Conservation (phyloP, 2,329 filamentous ascomycete species). For the Rhynchosporium secalis region DNA sequence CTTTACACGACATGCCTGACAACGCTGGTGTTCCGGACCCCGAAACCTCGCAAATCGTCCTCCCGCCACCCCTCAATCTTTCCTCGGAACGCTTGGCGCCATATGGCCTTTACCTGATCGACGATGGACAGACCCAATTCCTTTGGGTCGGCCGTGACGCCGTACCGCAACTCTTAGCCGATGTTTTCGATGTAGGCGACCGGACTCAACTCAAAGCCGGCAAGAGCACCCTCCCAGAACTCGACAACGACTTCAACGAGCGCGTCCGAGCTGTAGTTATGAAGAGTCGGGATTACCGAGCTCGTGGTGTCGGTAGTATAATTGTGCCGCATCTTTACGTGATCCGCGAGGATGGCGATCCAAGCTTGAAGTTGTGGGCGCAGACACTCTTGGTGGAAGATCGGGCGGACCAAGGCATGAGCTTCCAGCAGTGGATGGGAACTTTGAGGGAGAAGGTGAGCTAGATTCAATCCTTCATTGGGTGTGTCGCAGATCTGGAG, state of each 20-base stretch:
- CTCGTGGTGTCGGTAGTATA: slow-evolving; percentile 88
- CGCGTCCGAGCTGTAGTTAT: slow-evolving; percentile 84
- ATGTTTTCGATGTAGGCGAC: slow-evolving; percentile 89
- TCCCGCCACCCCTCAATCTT: slow-evolving; percentile 82
- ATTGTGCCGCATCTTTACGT: slow-evolving; percentile 91
- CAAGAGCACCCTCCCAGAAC: slow-evolving; percentile 80
- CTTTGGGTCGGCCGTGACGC: slow-evolving; percentile 93
- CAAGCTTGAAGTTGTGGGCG: slow-evolving; percentile 92
- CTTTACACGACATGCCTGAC: slow-evolving; percentile 94
- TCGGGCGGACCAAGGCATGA: slow-evolving; percentile 88
- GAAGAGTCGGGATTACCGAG: slow-evolving; percentile 86
- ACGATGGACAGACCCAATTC: slow-evolving; percentile 97
- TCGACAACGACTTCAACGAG: slow-evolving; percentile 97
- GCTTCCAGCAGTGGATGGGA: slow-evolving; percentile 90
- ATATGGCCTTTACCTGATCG: slow-evolving; percentile 92
- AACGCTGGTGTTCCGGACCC: slow-evolving; percentile 83
- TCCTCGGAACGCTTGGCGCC: slow-evolving; percentile 84
- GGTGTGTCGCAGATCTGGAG: slow-evolving; percentile 14
- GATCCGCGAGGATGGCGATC: slow-evolving; percentile 93
- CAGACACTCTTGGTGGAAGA: slow-evolving; percentile 96
- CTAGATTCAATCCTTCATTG: slow-evolving; percentile 24
- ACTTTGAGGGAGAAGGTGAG: slow-evolving; percentile 90
- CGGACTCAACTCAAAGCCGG: slow-evolving; percentile 84
- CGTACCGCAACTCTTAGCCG: slow-evolving; percentile 81
- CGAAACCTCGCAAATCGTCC: slow-evolving; percentile 82